These are phyloP conservation scores for Chenopodium formosanum DNA, from an alignment of 148 eudicot genomes.

Conservation along the genomic window DNA sequence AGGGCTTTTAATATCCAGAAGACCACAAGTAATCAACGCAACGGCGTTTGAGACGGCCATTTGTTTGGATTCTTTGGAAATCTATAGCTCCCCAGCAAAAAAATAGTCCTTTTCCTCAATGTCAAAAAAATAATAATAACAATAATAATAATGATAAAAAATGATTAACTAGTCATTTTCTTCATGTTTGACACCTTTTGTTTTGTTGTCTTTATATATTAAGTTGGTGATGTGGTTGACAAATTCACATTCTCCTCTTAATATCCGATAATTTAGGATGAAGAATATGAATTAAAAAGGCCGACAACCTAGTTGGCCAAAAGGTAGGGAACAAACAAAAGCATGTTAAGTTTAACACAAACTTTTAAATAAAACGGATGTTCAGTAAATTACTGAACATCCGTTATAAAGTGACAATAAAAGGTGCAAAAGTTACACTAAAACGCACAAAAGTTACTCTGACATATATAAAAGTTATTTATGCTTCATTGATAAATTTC, in stretches of 20 bases:
- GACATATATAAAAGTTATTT: too few species aligned
- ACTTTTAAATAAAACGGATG: too few species aligned
- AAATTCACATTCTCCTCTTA: background rate
- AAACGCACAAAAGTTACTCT: too few species aligned
- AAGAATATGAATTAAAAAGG: background rate
- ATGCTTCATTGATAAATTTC: too few species aligned
- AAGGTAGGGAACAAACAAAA: background rate
- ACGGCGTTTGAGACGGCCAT: background rate
- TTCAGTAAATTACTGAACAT: too few species aligned
- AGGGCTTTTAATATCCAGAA: too few species aligned
- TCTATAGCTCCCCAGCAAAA: background rate
- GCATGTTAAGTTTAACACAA: background rate
- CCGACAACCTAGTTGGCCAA: background rate
- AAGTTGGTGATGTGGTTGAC: background rate
- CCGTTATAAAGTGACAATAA: too few species aligned
- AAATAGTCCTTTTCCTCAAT: background rate
- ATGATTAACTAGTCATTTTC: too few species aligned
- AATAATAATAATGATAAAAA: too few species aligned
- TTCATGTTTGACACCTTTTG: too few species aligned
- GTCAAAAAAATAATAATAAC: too few species aligned
- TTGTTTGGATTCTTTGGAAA: background rate
- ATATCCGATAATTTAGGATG: conserved; percentile 1
- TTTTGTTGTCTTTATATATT: background rate
- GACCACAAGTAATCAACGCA: background rate
- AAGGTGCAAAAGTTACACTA: too few species aligned